Evolutionary conservation across 2,329 filamentous ascomycete species (phyloP), one percentile per base, ranked within the genome.

Genomic region (Diaporthe destruens): DNA sequence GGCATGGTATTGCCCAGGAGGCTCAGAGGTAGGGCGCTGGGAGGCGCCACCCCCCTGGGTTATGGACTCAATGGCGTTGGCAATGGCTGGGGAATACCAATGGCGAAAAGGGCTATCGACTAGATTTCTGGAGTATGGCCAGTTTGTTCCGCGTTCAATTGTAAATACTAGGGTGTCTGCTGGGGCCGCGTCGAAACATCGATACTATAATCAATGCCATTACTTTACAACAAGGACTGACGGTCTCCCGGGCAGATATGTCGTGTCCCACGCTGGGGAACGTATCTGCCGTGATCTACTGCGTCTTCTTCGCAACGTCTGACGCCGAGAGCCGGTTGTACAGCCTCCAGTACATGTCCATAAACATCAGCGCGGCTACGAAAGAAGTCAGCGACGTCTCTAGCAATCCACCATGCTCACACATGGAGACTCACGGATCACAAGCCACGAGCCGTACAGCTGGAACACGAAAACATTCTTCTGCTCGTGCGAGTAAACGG

Each of bases 1-100:
- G 90, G 90, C 6, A 83, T 89, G 0, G 84, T 92, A 23, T 78
- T 92, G 77, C 90, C 90, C 1, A 83, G 83, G 75, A 80, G 88
- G 71, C 78, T 90, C 32, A 85, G 82, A 76, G 86, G 85, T 1
- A 78, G 87, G 55, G 80, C 84, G 1, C 80, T 90, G 55, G 88
- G 88, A 20, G 88, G 87, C 23, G 88, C 88, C 4, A 90, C 88
- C 34, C 88, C 88, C 0, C 76, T 90, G 74, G 88, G 87, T 1
- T 87, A 89, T 70, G 88, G 88, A 0, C n/a, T 89, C 34, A 85
- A 84, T 68, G 81, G 83, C n/a, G 78, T 81, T 2, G 88, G 88
- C 11, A 90, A 90, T 70, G 88, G 88, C 61, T 90, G 88, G 88
- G 88, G 88, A 2, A 89, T 74, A 42, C 73, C 73, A 47, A 72